These are phyloP conservation scores for Clonostachys sp. DNA, from an alignment of 2,329 filamentous ascomycete genomes.

Conservation along the genomic window DNA sequence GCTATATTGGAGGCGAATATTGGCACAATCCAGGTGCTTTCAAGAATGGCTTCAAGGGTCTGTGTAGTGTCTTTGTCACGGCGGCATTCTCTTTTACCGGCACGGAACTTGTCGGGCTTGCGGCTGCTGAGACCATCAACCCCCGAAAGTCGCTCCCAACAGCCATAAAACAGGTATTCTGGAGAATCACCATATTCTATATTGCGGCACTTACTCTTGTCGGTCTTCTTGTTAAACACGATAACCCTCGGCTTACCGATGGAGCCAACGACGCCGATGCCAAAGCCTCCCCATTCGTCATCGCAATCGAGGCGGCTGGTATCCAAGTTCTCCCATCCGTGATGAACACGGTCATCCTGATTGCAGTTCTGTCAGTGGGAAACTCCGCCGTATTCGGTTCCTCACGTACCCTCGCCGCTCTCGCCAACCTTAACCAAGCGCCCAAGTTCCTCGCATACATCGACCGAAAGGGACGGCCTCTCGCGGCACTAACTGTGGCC, in stretches of 20 bases:
- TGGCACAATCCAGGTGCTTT: conserved; percentile 83
- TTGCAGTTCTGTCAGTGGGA: conserved; percentile 84
- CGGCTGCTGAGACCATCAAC: conserved; percentile 74
- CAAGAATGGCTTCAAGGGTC: conserved; percentile 77
- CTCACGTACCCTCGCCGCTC: conserved; percentile 81
- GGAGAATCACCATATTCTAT: conserved; percentile 90
- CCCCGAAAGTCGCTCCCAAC: conserved; percentile 77
- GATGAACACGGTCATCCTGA: conserved; percentile 93
- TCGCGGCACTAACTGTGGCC: conserved; percentile 67
- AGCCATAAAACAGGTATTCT: conserved; percentile 91
- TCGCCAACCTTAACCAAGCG: conserved; percentile 83
- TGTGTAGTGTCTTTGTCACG: conserved; percentile 73
- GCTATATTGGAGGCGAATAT: conserved; percentile 75
- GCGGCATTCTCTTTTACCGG: conserved; percentile 74
- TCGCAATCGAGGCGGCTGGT: conserved; percentile 80
- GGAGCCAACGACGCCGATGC: conserved; percentile 55
- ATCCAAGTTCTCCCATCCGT: conserved; percentile 78
- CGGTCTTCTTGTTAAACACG: conserved; percentile 75
- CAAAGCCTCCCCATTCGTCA: conserved; percentile 85
- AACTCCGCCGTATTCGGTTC: conserved; percentile 91
- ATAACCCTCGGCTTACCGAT: conserved; percentile 57
- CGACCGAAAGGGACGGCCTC: conserved; percentile 75
- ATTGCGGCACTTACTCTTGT: conserved; percentile 77
- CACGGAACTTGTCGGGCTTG: conserved; percentile 72
- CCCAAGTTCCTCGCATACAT: conserved; percentile 75